Percentiles rank a stretch among this genome's conserved stretches.
Conservation (phyloP, 495 filamentous ascomycete species). For the Penicillium longicatenatum region DNA sequence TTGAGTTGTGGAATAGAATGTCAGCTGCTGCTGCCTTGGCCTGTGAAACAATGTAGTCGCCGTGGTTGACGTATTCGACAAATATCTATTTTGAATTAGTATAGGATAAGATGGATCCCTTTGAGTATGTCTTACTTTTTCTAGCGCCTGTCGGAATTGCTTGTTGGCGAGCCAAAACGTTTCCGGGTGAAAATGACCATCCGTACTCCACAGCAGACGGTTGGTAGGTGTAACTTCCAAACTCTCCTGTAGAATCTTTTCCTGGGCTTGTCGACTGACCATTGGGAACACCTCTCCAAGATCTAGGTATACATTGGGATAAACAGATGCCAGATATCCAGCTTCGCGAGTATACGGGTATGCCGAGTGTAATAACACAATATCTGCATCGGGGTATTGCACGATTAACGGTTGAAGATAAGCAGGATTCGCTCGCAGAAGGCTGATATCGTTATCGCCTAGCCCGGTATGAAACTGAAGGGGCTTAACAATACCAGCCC, state of each 20-base stretch:
- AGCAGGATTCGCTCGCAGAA: slow-evolving; percentile 72
- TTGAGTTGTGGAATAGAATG: slow-evolving; percentile 72
- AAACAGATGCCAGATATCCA: slow-evolving; percentile 78
- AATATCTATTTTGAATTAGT: slow-evolving; percentile 49
- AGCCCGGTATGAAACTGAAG: slow-evolving; percentile 88
- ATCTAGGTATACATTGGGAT: slow-evolving; percentile 82
- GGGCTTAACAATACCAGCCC: slow-evolving; percentile 57
- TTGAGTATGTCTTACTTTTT: slow-evolving; percentile 47
- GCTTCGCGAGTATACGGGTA: slow-evolving; percentile 86
- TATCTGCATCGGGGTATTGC: slow-evolving; percentile 64
- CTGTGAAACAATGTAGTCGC: slow-evolving; percentile 58
- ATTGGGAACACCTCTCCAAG: slow-evolving; percentile 86
- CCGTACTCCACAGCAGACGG: slow-evolving; percentile 84
- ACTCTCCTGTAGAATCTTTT: slow-evolving; percentile 68
- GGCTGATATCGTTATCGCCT: slow-evolving; percentile 78
- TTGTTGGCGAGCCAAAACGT: slow-evolving; percentile 76
- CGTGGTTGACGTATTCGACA: slow-evolving; percentile 59
- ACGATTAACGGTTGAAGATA: slow-evolving; percentile 75
- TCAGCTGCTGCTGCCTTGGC: slow-evolving; percentile 59
- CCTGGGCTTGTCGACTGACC: slow-evolving; percentile 78
- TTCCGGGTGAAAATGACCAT: slow-evolving; percentile 83
- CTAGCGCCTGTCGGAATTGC: slow-evolving; percentile 76
- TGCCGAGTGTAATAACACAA: slow-evolving; percentile 80
- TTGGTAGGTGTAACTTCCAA: slow-evolving; percentile 75
- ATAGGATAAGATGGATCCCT: not conserved